Evolutionary conservation across 2,329 filamentous ascomycete genomes (phyloP), one percentile per base, ranked within the genome.

Genomic region (Microdochium bolleyi): DNA sequence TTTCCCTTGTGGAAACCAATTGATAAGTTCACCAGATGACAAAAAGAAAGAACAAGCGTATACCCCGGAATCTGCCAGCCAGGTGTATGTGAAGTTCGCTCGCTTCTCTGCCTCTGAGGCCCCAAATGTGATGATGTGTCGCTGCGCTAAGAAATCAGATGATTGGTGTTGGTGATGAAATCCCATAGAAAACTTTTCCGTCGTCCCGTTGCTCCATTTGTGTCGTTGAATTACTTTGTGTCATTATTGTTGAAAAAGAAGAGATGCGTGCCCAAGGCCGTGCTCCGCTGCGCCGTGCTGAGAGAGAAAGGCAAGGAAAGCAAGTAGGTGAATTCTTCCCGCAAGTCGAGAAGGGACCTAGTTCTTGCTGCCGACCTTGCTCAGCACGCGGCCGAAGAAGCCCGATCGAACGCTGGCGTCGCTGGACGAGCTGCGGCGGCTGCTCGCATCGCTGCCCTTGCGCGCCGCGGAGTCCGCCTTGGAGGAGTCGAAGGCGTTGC

Each of bases 401-500:
- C 64, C 64, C 14, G 65, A 63, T 41, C 58, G 56, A 3, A 61
- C 53, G 56, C 64, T 64, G 4, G 48, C 25, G 25, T 3, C 3
- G 37, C 37, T 44, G 37, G 7, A 7, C 1, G 60, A 55, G 59
- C 65, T 70, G 52, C 56, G 54, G n/a, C 56, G 54, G 51, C 60
- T 61, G 49, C 59, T 62, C 46, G 65, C 66, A 30, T 66, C 62
- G 56, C 64, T 69, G 46, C 49, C 53, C 60, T 67, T 65, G 54
- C 65, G 59, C 48, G 24, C 53, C 44, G 19, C 30, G 3, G 51
- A 49, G 48, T 48, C 55, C 27, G 44, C 53, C 27, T 30, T 30
- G 54, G 16, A 58, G 48, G 57, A 61, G 59, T 69, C n/a, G n/a
- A n/a, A 71, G 57, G 74, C 62, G 71, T 87, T 87, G 57, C 82